phyloP scores from a whole-genome alignment of 345 rosid species.

The Barbarea vulgaris region DNA sequence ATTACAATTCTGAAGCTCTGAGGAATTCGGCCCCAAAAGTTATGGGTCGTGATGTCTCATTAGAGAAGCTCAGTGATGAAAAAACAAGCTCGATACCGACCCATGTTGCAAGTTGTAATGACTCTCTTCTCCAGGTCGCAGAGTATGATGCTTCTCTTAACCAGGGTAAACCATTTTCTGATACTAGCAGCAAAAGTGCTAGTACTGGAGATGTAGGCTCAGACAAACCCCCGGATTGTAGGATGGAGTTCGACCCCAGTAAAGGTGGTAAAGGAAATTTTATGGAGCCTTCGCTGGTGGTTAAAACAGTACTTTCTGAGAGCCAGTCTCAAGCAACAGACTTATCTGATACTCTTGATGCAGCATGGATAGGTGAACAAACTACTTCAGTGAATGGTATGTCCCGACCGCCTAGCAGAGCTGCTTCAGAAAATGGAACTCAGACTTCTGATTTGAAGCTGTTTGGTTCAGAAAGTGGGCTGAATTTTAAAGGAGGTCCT shows the following conservation, averaged over 20 bases:
- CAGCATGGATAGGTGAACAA: constrained; percentile 72
- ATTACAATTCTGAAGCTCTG: constrained; percentile 45
- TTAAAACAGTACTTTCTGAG: constrained; percentile 49
- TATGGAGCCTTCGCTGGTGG: constrained; percentile 51
- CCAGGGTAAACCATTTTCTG: constrained; percentile 34
- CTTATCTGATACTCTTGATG: constrained; percentile 79
- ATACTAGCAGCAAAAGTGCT: constrained; percentile 28
- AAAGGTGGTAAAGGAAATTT: constrained; percentile 41
- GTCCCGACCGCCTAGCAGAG: constrained; percentile 43
- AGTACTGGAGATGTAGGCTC: constrained; percentile 42
- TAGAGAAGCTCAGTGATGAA: constrained; percentile 58
- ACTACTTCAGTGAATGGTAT: constrained; percentile 63
- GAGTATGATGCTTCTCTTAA: constrained; percentile 27
- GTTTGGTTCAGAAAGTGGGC: constrained; percentile 31
- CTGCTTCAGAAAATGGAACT: constrained; percentile 41
- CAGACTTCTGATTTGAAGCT: constrained; percentile 37
- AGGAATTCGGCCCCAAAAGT: constrained; percentile 42
- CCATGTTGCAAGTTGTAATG: constrained; percentile 48
- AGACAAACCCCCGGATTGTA: constrained; percentile 39
- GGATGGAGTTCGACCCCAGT: constrained; percentile 45
- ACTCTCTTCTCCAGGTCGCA: constrained; percentile 43
- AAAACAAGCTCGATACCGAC: constrained; percentile 42
- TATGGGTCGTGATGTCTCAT: constrained; percentile 45
- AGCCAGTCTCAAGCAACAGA: constrained; percentile 52
- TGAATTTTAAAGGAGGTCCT: constrained; percentile 33